Evolutionary conservation across 306 rosid species (phyloP).

Genomic region (Gillenia trifoliata): DNA sequence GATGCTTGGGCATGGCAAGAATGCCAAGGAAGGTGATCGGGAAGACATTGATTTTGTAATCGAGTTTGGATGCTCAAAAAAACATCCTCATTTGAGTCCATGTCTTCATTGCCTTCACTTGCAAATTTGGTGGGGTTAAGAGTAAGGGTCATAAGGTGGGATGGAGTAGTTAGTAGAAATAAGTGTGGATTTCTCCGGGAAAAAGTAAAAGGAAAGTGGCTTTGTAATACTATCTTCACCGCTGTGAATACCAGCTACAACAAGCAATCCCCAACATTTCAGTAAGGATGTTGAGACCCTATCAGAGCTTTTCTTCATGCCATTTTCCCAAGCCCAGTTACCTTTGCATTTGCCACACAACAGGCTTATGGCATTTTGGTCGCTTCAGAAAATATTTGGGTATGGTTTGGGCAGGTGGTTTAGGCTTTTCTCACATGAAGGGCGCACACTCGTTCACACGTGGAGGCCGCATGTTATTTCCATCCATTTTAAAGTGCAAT

Average conservation of each 20-base stretch:
- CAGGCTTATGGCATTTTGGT: neutral
- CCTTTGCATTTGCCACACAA: neutral
- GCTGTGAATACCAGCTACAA: neutral
- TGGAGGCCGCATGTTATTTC: neutral
- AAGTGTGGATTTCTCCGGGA: neutral
- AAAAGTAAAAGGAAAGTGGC: neutral
- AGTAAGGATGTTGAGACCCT: neutral
- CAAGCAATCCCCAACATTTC: neutral
- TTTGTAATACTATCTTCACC: neutral
- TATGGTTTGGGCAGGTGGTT: neutral
- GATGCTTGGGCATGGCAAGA: neutral
- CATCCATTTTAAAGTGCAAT: neutral
- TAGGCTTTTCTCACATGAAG: neutral
- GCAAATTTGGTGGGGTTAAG: neutral
- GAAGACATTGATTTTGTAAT: neutral
- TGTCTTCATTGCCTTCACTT: neutral
- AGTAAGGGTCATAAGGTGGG: neutral
- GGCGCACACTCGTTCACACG: neutral
- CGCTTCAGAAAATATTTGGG: neutral
- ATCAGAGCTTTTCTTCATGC: neutral
- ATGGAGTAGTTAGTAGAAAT: neutral
- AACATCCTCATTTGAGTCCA: neutral
- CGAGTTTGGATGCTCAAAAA: neutral
- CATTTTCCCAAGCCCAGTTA: neutral
- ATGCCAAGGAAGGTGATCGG: neutral